phyloP scores from a whole-genome alignment of 805 yeast species.

The Pichia cephalocereana region DNA sequence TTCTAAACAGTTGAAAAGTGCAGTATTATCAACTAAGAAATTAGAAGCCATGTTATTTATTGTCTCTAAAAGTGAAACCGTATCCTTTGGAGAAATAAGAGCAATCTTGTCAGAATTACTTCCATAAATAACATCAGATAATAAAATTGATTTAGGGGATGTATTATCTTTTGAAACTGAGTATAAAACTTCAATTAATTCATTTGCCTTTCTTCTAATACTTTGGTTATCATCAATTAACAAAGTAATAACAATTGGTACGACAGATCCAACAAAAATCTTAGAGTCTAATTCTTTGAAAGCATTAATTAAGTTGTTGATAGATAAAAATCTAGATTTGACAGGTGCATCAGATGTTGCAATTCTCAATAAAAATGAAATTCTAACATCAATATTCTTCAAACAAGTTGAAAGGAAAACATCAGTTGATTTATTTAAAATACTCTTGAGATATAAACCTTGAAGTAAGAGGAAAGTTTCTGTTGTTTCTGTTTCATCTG shows the following conservation, averaged over 20 bases:
- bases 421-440: slow-evolving; percentile 17
- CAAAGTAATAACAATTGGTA: slow-evolving; percentile 51
- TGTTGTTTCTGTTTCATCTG: slow-evolving; percentile 21
- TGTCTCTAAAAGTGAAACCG: slow-evolving; percentile 32
- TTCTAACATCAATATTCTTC: slow-evolving; percentile 18
- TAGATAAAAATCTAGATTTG: slow-evolving; percentile 42
- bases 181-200: slow-evolving; percentile 29
- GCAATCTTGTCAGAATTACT: slow-evolving; percentile 36
- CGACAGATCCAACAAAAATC: slow-evolving; percentile 38
- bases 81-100: slow-evolving; percentile 58
- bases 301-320: slow-evolving; percentile 31
- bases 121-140: slow-evolving; percentile 54
- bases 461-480: slow-evolving; percentile 34
- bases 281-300: slow-evolving; percentile 28
- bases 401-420: slow-evolving; percentile 16
- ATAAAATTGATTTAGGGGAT: slow-evolving; percentile 28
- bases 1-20: slow-evolving; percentile 30
- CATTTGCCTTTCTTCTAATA: slow-evolving; percentile 38
- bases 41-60: slow-evolving; percentile 32
- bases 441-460: slow-evolving; percentile 35
- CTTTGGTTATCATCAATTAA: slow-evolving; percentile 40
- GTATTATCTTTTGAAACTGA: slow-evolving; percentile 21
- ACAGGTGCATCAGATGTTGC: slow-evolving; percentile 51
- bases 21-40: slow-evolving; percentile 41
- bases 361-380: slow-evolving; percentile 54